Percentiles rank a stretch among this genome's conserved stretches.
phyloP scores from a whole-genome alignment of 139 green algal genomes.

The Tetraselmis striata region DNA sequence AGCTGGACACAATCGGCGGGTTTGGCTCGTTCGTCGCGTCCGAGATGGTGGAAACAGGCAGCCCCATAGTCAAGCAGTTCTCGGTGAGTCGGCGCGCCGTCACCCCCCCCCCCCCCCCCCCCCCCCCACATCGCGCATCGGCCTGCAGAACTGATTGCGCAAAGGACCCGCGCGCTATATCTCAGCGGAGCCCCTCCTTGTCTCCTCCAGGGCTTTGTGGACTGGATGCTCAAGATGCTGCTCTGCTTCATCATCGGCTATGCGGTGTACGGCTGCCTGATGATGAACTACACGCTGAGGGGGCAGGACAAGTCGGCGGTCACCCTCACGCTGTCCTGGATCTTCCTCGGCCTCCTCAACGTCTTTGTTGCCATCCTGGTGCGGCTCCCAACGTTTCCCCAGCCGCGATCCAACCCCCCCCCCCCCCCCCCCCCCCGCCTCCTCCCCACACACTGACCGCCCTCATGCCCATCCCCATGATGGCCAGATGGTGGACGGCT shows the following conservation, averaged over 20 bases:
- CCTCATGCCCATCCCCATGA: too few relatives aligned
- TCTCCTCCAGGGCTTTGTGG: background rate
- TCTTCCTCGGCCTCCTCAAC: background rate
- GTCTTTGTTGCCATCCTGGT: background rate
- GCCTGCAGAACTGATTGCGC: too few relatives aligned
- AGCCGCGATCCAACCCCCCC: too few relatives aligned
- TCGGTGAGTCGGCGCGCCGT: too few relatives aligned
- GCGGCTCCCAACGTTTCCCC: background rate
- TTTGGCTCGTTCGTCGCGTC: background rate
- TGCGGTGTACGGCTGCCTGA: background rate
- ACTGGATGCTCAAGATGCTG: background rate
- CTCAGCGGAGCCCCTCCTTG: too few relatives aligned
- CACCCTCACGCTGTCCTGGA: background rate
- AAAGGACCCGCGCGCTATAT: too few relatives aligned
- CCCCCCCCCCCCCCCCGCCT: too few relatives aligned
- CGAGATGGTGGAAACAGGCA: background rate
- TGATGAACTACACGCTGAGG: background rate
- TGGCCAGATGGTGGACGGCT: background rate
- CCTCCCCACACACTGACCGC: too few relatives aligned
- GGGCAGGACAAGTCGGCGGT: background rate
- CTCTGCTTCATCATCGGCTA: background rate
- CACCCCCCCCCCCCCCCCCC: too few relatives aligned
- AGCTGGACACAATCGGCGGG: background rate
- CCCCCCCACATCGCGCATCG: too few relatives aligned
- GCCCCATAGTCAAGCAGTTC: background rate